Evolutionary conservation across 129 eudicot genomes (phyloP), one percentile per base, ranked within the genome.

Genomic region (Dittrichia graveolens): DNA sequence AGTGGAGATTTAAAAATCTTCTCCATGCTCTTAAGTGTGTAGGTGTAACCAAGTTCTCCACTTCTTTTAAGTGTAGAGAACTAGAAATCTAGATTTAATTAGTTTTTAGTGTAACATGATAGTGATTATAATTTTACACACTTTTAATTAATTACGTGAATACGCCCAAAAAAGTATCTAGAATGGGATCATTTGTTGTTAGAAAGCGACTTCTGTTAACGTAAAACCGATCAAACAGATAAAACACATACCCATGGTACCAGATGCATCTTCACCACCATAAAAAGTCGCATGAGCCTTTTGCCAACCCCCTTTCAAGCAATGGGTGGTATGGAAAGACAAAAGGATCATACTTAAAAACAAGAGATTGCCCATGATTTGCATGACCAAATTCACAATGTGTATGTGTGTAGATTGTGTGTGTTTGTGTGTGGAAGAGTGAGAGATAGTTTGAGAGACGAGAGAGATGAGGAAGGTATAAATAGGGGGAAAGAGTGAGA

Each of bases 231-330:
- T 15, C 24, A 14, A 0, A 43, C 8, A 65, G 8, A 44, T 2
- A 19, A 47, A 8, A 71, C n/a, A 67, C 80, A 6, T 67, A 80
- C 83, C 83, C 83, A 80, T 80, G 40, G 83, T 80, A 53, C 83
- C 83, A 35, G 83, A 80, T 13, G 83, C 80, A n/a, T 80, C 83
- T 13, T 80, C 65, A 4, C 83, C 83, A 52, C 83, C 83, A 8
- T 80, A 74, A 59, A 80, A 80, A 16, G 83, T 74, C 1, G 83
- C 83, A 68, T 80, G 83, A 24, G 83, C 80, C 60, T 61, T 68
- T 8, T 82, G 84, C 95, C 95, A 88, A 44, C 83, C 82, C 8
- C 84, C 70, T 59, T 58, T 49, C 38, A 60, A 19, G 44, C 80
- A 82, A 60, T 59, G 57, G 38, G 48, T 19, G 56, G 67, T 67